Conservation (phyloP, 306 rosid species). For the Acacia melanoxylon region DNA sequence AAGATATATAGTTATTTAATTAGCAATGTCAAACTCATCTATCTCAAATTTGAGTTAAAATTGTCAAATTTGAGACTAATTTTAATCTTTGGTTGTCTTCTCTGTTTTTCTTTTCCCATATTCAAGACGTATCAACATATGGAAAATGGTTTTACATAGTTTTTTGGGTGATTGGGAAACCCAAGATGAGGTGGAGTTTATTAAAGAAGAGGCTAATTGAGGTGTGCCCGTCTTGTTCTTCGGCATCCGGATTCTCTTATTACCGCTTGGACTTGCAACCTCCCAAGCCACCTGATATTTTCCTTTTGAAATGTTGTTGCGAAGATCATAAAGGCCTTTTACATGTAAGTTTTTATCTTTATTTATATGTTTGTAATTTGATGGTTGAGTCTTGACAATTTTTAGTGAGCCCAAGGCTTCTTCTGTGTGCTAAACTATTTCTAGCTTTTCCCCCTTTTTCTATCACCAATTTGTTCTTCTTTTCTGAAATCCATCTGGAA, state of each 20-base stretch:
- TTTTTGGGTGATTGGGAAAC: conserved; percentile 80
- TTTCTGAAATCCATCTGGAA: neutral
- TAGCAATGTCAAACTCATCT: too few relatives aligned
- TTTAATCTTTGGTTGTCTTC: neutral
- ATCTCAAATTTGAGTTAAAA: too few relatives aligned
- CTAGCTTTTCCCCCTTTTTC: neutral
- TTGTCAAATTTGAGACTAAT: conserved; percentile 6
- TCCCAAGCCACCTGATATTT: conserved; percentile 74
- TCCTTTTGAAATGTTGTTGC: conserved; percentile 74
- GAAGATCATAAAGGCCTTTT: conserved; percentile 79
- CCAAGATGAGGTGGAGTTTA: conserved; percentile 77
- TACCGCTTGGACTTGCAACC: conserved; percentile 63
- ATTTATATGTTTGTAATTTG: conserved; percentile 4
- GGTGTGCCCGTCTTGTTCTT: conserved; percentile 86
- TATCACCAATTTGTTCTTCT: neutral
- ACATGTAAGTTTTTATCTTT: conserved; percentile 53
- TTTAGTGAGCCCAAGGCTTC: neutral
- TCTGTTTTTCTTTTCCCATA: neutral
- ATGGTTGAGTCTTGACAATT: neutral
- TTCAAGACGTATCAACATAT: conserved; percentile 86
- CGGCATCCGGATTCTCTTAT: conserved; percentile 80
- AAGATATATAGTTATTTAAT: too few relatives aligned
- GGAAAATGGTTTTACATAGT: conserved; percentile 96
- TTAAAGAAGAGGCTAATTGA: conserved; percentile 78
- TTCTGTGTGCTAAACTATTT: neutral